A percentile compares a stretch with the other conserved stretches of the same genome.
Conservation (phyloP, 768 basidiomycete genomes). For the Suillus ampliporus region DNA sequence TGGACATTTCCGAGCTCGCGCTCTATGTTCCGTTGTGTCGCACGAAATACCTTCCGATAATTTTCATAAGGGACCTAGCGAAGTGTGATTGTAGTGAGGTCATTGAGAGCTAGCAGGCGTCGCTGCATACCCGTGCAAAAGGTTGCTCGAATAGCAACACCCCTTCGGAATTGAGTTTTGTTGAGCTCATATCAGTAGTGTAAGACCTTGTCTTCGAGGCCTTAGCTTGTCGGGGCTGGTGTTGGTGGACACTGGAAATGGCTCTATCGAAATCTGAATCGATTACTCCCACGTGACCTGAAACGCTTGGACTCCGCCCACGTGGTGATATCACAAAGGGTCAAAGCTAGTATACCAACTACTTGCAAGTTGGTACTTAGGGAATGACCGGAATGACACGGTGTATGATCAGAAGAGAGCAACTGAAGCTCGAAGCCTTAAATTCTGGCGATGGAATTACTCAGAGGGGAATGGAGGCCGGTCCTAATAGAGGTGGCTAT, state of each 20-base stretch:
- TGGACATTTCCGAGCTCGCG: conserved; percentile 73
- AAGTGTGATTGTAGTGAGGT: conserved; percentile 19
- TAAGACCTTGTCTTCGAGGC: conserved; percentile 9
- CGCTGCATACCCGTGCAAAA: conserved; percentile 64
- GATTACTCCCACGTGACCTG: conserved; percentile 29
- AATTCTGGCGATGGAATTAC: neutral
- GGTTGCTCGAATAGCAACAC: conserved; percentile 85
- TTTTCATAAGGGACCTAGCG: conserved; percentile 87
- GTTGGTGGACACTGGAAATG: conserved; percentile 2
- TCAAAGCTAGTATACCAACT: neutral
- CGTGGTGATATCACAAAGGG: neutral
- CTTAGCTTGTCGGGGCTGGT: neutral
- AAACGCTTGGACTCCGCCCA: neutral
- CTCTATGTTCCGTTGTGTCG: conserved; percentile 82
- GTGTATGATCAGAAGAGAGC: neutral
- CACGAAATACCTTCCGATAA: conserved; percentile 86
- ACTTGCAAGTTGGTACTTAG: neutral
- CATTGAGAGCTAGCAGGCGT: conserved; percentile 9
- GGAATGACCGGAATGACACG: neutral
- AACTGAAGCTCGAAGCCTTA: neutral
- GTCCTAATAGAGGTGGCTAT: no score
- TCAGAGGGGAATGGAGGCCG: neutral
- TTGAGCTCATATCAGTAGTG: conserved; percentile 36
- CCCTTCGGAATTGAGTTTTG: conserved; percentile 73
- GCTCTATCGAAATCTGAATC: conserved; percentile 17